Percentiles rank a stretch among this genome's conserved stretches.
These are phyloP conservation scores for Cadophora sp. DNA, from an alignment of 2,329 filamentous ascomycete genomes.

Conservation along the genomic window DNA sequence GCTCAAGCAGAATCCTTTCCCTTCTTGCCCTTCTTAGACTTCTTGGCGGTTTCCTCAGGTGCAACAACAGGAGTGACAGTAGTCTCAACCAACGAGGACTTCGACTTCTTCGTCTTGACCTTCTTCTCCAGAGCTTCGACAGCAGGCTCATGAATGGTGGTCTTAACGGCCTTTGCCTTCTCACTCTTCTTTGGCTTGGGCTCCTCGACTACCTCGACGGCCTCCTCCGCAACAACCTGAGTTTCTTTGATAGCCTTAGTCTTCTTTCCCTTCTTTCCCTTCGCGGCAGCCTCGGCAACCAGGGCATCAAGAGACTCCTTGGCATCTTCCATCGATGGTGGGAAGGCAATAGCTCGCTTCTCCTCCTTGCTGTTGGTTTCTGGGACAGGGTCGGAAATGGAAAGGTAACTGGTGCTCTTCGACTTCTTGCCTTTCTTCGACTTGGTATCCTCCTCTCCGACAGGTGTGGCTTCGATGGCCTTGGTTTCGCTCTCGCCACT, in stretches of 20 bases:
- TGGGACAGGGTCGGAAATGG: neutral
- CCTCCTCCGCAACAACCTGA: conserved; percentile 20
- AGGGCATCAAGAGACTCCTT: conserved; percentile 20
- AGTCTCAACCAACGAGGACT: conserved; percentile 28
- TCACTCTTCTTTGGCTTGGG: conserved; percentile 49
- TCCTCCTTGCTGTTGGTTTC: neutral
- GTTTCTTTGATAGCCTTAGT: conserved; percentile 28
- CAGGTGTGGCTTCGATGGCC: conserved; percentile 45
- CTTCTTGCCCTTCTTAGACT: conserved; percentile 46
- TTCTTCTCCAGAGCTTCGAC: conserved; percentile 31
- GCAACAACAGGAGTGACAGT: conserved; percentile 48
- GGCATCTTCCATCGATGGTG: conserved; percentile 20
- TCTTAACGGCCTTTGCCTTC: conserved; percentile 16
- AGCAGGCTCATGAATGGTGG: neutral
- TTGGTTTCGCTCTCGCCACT: conserved; percentile 37
- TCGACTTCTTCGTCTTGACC: conserved; percentile 34
- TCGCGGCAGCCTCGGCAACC: conserved; percentile 19
- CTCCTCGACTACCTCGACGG: conserved; percentile 16
- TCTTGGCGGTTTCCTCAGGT: conserved; percentile 31
- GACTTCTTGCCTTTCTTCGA: conserved; percentile 43
- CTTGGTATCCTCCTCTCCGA: conserved; percentile 34
- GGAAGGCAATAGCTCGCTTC: conserved; percentile 11
- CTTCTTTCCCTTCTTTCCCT: conserved; percentile 32
- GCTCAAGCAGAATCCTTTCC: conserved; percentile 30
- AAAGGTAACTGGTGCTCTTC: conserved; percentile 32